Base-by-base conservation (phyloP, 2,329 filamentous ascomycete species). In the Fusarium duplospermum region DNA sequence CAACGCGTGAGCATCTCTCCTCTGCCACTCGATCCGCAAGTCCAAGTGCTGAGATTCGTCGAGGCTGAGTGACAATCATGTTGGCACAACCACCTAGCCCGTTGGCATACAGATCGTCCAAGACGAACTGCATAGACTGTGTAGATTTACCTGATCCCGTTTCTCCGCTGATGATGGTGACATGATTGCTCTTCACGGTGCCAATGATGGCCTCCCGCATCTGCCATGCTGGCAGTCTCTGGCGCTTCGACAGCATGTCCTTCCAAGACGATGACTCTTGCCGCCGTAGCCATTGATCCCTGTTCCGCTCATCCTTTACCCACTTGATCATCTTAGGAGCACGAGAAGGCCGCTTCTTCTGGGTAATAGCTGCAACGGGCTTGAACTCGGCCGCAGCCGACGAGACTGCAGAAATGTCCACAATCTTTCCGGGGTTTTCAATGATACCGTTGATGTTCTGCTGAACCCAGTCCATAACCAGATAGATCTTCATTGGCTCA, bases 131-230 rank as follows among this genome's bases (percentile, higher is more conserved):
- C 36, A 98, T 94, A 3, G 94, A 96, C 82, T 99, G 96, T 1
- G 96, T 98, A 58, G 94, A 98, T 83, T 99, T 99, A 80, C 96
- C 96, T 20, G 94, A 98, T 62, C 96, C 96, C 5, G 96, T 99
- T 84, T 98, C 96, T 76, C 96, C 96, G 50, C 95, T 97, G 77
- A 99, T 96, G 78, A 99, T 98, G 1, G 94, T 98, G 60, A 99
- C 95, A 82, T 98, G 93, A 78, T 96, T 91, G 6, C 88, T 85
- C 47, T 88, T 88, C 58, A 99, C 93, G 0, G 93, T 93, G 22
- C 89, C 82, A 11, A 98, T 90, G 33, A 99, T 94, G 1, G 88
- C 86, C 22, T 96, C 91, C 76, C 90, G 91, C 77, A 96, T 90
- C 69, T 90, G 89, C 96, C 96, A 99, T 2, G 96, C 96, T 4